Percentiles rank a stretch among this genome's conserved stretches.
phyloP scores from a whole-genome alignment of 805 yeast genomes.

The Ogataea dorogensis region DNA sequence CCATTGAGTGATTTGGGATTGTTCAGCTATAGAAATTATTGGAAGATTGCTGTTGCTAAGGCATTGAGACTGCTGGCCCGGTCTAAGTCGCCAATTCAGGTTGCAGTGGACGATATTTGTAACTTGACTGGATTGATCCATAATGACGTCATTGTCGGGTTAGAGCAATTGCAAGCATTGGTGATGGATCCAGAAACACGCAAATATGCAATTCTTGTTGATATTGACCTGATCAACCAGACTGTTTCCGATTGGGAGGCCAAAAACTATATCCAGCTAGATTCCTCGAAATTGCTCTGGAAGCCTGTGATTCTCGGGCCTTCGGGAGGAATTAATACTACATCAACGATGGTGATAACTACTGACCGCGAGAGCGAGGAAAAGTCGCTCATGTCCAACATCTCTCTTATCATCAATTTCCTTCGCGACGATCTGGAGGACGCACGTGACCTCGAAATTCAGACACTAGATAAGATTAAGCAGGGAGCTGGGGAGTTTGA shows the following conservation, averaged over 20 bases:
- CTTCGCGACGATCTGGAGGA: slow-evolving; percentile 68
- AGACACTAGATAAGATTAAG: slow-evolving; percentile 42
- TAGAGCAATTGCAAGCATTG: slow-evolving; percentile 72
- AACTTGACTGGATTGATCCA: slow-evolving; percentile 79
- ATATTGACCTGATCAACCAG: slow-evolving; percentile 41
- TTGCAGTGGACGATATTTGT: slow-evolving; percentile 62
- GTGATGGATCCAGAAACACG: slow-evolving; percentile 44
- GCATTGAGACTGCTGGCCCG: slow-evolving; percentile 33
- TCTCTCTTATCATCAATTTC: slow-evolving; percentile 57
- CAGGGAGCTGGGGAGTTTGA: slow-evolving; percentile 33
- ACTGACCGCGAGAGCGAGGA: slow-evolving; percentile 23
- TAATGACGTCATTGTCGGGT: slow-evolving; percentile 82
- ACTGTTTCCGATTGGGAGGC: slow-evolving; percentile 50
- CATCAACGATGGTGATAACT: slow-evolving; percentile 41
- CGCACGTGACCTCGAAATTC: slow-evolving; percentile 56
- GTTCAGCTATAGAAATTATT: slow-evolving; percentile 79
- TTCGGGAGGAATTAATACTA: slow-evolving; percentile 77
- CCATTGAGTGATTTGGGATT: slow-evolving; percentile 88
- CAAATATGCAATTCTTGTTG: slow-evolving; percentile 53
- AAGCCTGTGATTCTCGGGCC: slow-evolving; percentile 83
- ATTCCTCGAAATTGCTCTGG: slow-evolving; percentile 64
- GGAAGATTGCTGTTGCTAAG: slow-evolving; percentile 68
- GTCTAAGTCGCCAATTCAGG: slow-evolving; percentile 3
- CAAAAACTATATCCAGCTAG: slow-evolving; percentile 52
- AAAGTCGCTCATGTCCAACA: slow-evolving; percentile 42